A percentile compares a stretch with the other conserved stretches of the same genome.
These are phyloP conservation scores for Acer saccharum DNA, from an alignment of 345 rosid genomes.

Conservation along the genomic window DNA sequence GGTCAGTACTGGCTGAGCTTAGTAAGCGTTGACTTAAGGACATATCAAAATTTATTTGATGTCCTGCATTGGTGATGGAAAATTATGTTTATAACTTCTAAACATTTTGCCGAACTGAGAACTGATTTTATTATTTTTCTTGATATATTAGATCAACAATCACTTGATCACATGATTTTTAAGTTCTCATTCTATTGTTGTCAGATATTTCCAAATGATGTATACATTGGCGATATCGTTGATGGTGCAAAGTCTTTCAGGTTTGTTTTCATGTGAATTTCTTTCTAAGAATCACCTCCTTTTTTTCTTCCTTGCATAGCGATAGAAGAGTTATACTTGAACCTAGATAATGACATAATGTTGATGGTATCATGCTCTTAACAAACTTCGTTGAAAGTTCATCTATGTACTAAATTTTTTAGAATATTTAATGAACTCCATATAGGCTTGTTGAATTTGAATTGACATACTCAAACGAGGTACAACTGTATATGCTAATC, in stretches of 20 bases:
- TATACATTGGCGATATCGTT: conserved; percentile 63
- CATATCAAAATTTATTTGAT: background rate
- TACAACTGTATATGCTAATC: background rate
- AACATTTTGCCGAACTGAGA: background rate
- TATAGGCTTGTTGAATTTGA: background rate
- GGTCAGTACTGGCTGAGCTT: background rate
- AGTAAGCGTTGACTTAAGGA: background rate
- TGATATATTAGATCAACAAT: background rate
- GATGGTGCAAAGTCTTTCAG: conserved; percentile 79
- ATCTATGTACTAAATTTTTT: background rate
- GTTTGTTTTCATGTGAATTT: conserved; percentile 35
- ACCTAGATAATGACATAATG: background rate
- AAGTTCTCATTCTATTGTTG: conserved; percentile 11
- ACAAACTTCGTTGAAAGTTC: background rate
- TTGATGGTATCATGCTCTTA: background rate
- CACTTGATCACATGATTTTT: background rate
- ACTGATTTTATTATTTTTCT: background rate
- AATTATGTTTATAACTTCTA: background rate
- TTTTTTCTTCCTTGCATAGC: background rate
- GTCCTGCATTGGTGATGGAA: background rate
- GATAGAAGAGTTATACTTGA: background rate
- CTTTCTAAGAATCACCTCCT: conserved; percentile 3
- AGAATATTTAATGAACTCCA: background rate
- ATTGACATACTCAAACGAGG: background rate
- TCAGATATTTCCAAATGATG: conserved; percentile 87